These are phyloP conservation scores for Microbotryomycetes sp. DNA, from an alignment of 1,284 basidiomycete genomes.

Conservation along the genomic window DNA sequence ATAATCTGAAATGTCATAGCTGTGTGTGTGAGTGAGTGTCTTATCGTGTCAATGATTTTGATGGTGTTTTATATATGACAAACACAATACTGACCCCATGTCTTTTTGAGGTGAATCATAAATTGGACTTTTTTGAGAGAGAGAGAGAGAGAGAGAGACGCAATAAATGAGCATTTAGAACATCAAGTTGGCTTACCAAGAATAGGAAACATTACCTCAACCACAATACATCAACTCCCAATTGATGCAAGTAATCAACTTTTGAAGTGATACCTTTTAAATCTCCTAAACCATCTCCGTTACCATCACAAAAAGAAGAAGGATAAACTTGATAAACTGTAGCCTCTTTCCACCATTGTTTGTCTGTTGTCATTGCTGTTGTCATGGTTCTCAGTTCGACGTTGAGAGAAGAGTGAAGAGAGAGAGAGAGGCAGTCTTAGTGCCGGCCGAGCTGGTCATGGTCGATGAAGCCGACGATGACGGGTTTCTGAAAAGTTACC, in stretches of 20 bases:
- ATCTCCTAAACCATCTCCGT: slow-evolving; percentile 67
- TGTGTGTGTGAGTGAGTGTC: slow-evolving; percentile 26
- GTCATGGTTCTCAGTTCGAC: neutral
- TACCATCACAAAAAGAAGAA: slow-evolving; percentile 62
- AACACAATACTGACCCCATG: slow-evolving; percentile 56
- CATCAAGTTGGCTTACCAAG: slow-evolving; percentile 52
- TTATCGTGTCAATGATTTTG: neutral
- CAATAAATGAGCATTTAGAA: slow-evolving; percentile 53
- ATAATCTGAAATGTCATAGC: slow-evolving; percentile 57
- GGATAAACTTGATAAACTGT: slow-evolving; percentile 54
- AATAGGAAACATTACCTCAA: slow-evolving; percentile 63
- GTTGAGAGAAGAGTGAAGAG: neutral
- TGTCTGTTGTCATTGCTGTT: neutral
- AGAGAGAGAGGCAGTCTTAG: neutral
- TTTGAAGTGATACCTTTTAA: slow-evolving; percentile 59
- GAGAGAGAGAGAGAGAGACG: neutral
- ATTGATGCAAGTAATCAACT: slow-evolving; percentile 61
- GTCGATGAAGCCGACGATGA: too few relatives aligned
- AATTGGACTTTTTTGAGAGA: slow-evolving; percentile 51
- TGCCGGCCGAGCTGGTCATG: too few relatives aligned
- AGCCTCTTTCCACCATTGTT: slow-evolving; percentile 20
- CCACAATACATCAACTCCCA: slow-evolving; percentile 66
- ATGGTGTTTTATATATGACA: slow-evolving; percentile 55
- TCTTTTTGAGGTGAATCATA: slow-evolving; percentile 55
- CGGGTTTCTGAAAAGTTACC: too few relatives aligned